These are phyloP conservation scores for Backusella mclennaniae DNA, from an alignment of 192 early-diverging fungal species.

Conservation along the genomic window DNA sequence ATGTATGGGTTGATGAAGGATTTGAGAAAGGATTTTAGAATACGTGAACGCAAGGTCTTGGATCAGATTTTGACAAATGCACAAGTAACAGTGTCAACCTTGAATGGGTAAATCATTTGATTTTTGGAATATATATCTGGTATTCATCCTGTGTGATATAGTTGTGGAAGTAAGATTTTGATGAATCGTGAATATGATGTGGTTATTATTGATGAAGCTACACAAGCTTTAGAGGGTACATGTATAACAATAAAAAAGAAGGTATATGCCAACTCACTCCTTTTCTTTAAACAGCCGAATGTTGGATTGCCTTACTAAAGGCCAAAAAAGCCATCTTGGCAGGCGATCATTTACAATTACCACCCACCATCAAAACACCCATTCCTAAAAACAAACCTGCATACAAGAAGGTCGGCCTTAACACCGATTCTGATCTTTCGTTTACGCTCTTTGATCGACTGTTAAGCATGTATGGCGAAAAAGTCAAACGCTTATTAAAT, in stretches of 20 bases:
- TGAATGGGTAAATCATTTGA: constrained; percentile 57
- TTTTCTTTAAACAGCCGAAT: constrained; percentile 55
- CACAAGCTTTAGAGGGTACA: constrained; percentile 66
- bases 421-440: constrained; percentile 35
- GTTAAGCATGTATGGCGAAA: constrained; percentile 52
- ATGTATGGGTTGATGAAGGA: constrained; percentile 64
- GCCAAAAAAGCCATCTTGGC: constrained; percentile 77
- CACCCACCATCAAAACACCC: constrained; percentile 78
- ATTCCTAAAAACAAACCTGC: constrained; percentile 11
- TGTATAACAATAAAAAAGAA: background rate
- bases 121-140: background rate
- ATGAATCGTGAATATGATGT: constrained; percentile 70
- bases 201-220: constrained; percentile 88
- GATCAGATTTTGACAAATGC: constrained; percentile 54
- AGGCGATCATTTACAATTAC: constrained; percentile 87
- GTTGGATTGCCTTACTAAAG: constrained; percentile 84
- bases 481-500: constrained; percentile 66
- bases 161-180: constrained; percentile 44
- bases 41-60: constrained; percentile 70
- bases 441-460: constrained; percentile 83
- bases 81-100: constrained; percentile 73
- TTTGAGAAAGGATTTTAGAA: constrained; percentile 66
- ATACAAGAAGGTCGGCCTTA: constrained; percentile 3
- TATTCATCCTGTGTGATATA: background rate
- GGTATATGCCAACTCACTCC: background rate